phyloP scores from a whole-genome alignment of 371 early-diverging fungal genomes.

The Zopfochytrium polystomum region DNA sequence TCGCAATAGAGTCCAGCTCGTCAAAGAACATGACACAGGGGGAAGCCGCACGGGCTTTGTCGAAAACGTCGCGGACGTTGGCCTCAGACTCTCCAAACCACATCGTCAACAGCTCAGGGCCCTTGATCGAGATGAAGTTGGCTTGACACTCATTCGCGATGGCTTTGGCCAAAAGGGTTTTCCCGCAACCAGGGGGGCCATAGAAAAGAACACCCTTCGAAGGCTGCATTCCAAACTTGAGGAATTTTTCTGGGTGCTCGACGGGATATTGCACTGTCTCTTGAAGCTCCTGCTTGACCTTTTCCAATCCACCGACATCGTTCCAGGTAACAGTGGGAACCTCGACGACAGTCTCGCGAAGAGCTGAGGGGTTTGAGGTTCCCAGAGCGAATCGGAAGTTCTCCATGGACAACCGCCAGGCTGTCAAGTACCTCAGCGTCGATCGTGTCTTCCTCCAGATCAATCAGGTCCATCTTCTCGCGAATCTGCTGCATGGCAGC shows the following conservation, averaged over 20 bases:
- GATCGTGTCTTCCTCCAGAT: constrained; percentile 98
- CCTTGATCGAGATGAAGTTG: constrained; percentile 99
- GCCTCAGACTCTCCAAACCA: constrained; percentile 99
- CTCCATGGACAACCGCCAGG: constrained; percentile 98
- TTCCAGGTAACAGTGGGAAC: constrained; percentile 98
- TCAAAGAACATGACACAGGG: constrained; percentile 99
- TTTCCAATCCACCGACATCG: constrained; percentile 99
- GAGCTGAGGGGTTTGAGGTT: constrained; percentile 97
- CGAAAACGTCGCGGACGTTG: constrained; percentile 99
- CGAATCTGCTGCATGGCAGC: constrained; percentile 99
- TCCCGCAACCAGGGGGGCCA: constrained; percentile 99
- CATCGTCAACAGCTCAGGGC: constrained; percentile 99
- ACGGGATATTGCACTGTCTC: constrained; percentile 99
- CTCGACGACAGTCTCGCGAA: constrained; percentile 99
- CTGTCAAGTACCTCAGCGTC: constrained; percentile 97
- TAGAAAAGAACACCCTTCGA: constrained; percentile 99
- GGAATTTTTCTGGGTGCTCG: constrained; percentile 99
- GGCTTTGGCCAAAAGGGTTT: constrained; percentile 99
- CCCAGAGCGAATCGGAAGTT: constrained; percentile 98
- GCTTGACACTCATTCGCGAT: constrained; percentile 99
- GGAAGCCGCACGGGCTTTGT: constrained; percentile 98
- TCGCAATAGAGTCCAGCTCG: constrained; percentile 99
- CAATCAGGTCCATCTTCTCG: constrained; percentile 95
- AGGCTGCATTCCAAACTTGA: constrained; percentile 99
- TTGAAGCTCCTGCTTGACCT: constrained; percentile 98